phyloP scores from a whole-genome alignment of 192 early-diverging fungal species.

The Coemansia sp. region DNA sequence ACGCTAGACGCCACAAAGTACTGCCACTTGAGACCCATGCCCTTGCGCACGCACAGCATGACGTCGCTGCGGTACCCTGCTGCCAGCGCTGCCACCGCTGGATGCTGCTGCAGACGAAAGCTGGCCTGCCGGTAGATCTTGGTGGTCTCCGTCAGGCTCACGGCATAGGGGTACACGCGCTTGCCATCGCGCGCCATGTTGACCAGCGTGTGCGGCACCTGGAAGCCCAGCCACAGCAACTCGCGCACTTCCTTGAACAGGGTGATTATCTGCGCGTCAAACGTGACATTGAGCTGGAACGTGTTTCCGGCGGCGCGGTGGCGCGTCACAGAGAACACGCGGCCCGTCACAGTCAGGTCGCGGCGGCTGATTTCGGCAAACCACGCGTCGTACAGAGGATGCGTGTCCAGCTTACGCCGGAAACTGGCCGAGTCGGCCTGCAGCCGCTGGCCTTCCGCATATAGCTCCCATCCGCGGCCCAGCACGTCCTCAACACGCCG shows the following conservation, averaged over 20 bases:
- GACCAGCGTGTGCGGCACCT: slow-evolving; percentile 84
- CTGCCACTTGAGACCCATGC: slow-evolving; percentile 83
- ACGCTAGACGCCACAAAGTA: slow-evolving; percentile 74
- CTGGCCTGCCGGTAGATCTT: slow-evolving; percentile 87
- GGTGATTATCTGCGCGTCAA: slow-evolving; percentile 90
- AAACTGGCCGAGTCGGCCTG: slow-evolving; percentile 84
- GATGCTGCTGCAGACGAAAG: slow-evolving; percentile 71
- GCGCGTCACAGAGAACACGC: slow-evolving; percentile 83
- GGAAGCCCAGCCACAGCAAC: slow-evolving; percentile 91
- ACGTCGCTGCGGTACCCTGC: slow-evolving; percentile 95
- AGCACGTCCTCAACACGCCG: slow-evolving; percentile 95
- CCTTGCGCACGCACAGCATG: slow-evolving; percentile 74
- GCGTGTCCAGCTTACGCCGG: slow-evolving; percentile 90
- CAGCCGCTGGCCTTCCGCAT: slow-evolving; percentile 94
- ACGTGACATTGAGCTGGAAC: slow-evolving; percentile 84
- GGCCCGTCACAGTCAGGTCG: slow-evolving; percentile 79
- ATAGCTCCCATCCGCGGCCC: slow-evolving; percentile 94
- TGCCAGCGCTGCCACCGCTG: slow-evolving; percentile 71
- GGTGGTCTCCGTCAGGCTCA: slow-evolving; percentile 92
- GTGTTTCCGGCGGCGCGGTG: slow-evolving; percentile 69
- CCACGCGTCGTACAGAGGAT: slow-evolving; percentile 90
- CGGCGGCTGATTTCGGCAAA: slow-evolving; percentile 74
- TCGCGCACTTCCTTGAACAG: slow-evolving; percentile 99
- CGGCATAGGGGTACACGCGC: slow-evolving; percentile 96
- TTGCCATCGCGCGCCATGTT: slow-evolving; percentile 94